phyloP scores from a whole-genome alignment of 768 basidiomycete species.

The Hygrophorus russula region DNA sequence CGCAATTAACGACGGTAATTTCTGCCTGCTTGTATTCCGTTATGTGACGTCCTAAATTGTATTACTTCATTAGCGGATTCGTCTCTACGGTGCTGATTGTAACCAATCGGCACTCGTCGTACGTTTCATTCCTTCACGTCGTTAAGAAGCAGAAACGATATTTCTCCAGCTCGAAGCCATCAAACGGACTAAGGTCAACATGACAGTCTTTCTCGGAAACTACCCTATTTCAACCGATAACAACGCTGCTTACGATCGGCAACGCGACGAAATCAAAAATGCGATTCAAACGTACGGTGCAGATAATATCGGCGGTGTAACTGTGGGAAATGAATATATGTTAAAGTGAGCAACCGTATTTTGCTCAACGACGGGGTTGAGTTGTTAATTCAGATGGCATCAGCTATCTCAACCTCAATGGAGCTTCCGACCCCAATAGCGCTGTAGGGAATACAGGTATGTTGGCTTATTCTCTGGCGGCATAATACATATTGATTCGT shows the following conservation, averaged over 20 bases:
- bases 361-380: not conserved
- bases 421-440: constrained; percentile 43
- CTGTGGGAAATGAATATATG: constrained; percentile 89
- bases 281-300: constrained; percentile 73
- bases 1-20: constrained; percentile 65
- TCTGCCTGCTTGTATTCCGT: not conserved
- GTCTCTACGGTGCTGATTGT: constrained; percentile 83
- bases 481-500: not conserved
- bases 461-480: not conserved
- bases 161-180: constrained; percentile 68
- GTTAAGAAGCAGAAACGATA: not conserved
- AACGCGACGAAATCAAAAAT: constrained; percentile 51
- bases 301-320: constrained; percentile 66
- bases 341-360: constrained; percentile 41
- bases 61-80: constrained; percentile 37
- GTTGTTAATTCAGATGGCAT: constrained; percentile 1
- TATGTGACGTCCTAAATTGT: constrained; percentile 8
- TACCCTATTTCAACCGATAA: constrained; percentile 56
- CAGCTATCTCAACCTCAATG: constrained; percentile 49
- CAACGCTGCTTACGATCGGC: constrained; percentile 58
- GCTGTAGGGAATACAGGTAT: constrained; percentile 36
- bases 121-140: constrained; percentile 14
- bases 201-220: constrained; percentile 71
- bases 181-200: constrained; percentile 76
- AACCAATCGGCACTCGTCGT: constrained; percentile 72